A percentile compares a stretch with the other conserved stretches of the same genome.
phyloP scores from a whole-genome alignment of 1,284 basidiomycete species.

The Boletus hoseneyae region DNA sequence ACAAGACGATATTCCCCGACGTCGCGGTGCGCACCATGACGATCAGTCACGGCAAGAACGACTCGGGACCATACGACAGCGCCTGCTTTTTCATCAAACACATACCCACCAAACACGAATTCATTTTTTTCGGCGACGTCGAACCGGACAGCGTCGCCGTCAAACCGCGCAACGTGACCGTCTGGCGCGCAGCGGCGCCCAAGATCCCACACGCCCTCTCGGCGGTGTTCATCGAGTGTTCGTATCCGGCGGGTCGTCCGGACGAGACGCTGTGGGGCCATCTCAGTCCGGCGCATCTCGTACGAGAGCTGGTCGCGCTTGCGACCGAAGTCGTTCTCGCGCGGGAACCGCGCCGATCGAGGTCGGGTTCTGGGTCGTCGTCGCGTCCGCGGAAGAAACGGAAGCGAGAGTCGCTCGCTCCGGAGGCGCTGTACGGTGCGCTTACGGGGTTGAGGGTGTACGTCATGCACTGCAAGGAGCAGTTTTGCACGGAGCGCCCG shows the following conservation, averaged over 20 bases:
- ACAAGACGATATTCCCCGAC: conserved; percentile 47
- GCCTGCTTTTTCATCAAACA: conserved; percentile 76
- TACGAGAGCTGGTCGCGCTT: conserved; percentile 60
- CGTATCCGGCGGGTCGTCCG: conserved; percentile 64
- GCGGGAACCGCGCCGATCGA: conserved; percentile 22
- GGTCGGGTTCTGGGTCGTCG: conserved; percentile 17
- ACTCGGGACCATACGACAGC: conserved; percentile 55
- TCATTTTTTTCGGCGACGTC: conserved; percentile 84
- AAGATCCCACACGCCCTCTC: conserved; percentile 62
- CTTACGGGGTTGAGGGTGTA: conserved; percentile 62
- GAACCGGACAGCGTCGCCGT: conserved; percentile 69
- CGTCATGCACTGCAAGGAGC: conserved; percentile 81
- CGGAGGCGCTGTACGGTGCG: conserved; percentile 45
- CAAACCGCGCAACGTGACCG: conserved; percentile 51
- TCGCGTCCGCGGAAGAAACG: conserved; percentile 48
- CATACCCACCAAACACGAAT: conserved; percentile 52
- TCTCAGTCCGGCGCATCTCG: conserved; percentile 69
- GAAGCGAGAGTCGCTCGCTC: conserved; percentile 36
- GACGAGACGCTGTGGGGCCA: conserved; percentile 71
- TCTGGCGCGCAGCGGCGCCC: conserved; percentile 72
- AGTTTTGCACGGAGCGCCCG: conserved; percentile 44
- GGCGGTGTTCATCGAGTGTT: conserved; percentile 81
- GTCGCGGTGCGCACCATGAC: conserved; percentile 67
- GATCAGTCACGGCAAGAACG: conserved; percentile 66
- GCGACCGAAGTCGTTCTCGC: conserved; percentile 60